These are phyloP conservation scores for Metarhizium humberi DNA, from an alignment of 2,329 filamentous ascomycete genomes.

Conservation along the genomic window DNA sequence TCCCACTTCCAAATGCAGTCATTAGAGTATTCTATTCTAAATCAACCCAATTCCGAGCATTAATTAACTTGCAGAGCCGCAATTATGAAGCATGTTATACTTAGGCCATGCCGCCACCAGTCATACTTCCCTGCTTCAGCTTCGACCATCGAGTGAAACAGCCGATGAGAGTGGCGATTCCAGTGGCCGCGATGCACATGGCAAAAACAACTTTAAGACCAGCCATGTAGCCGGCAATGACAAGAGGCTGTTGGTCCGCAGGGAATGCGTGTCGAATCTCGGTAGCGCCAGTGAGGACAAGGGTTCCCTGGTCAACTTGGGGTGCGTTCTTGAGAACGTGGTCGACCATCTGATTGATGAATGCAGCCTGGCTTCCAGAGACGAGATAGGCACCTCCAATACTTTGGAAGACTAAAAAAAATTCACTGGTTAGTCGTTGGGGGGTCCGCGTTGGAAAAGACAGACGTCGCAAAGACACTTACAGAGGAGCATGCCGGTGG, in stretches of 20 bases:
- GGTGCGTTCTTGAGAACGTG: conserved; percentile 25
- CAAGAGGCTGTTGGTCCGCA: conserved; percentile 35
- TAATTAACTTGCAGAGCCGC: not conserved
- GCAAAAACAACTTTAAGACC: conserved; percentile 56
- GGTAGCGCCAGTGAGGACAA: conserved; percentile 40
- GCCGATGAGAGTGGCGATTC: conserved; percentile 26
- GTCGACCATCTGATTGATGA: conserved; percentile 33
- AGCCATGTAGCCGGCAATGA: conserved; percentile 53
- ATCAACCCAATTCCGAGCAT: not conserved
- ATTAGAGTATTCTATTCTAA: not conserved
- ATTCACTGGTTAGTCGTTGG: not conserved
- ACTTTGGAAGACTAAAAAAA: conserved; percentile 32
- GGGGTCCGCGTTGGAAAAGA: not conserved
- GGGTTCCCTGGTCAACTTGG: conserved; percentile 22
- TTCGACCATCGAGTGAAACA: conserved; percentile 28
- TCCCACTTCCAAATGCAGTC: not conserved
- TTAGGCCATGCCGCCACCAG: conserved; percentile 21
- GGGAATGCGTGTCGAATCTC: conserved; percentile 45
- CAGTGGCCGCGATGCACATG: conserved; percentile 40
- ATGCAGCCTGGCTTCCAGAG: conserved; percentile 36
- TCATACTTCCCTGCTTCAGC: conserved; percentile 20
- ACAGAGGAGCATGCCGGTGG: conserved; percentile 38
- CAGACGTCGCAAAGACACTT: conserved; percentile 12
- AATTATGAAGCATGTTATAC: not conserved
- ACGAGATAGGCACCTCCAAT: conserved; percentile 42